Evolutionary conservation across 176 grass and related monocot species (phyloP), one percentile per base, ranked within the genome.

Genomic region (Calamus simplicifolius): DNA sequence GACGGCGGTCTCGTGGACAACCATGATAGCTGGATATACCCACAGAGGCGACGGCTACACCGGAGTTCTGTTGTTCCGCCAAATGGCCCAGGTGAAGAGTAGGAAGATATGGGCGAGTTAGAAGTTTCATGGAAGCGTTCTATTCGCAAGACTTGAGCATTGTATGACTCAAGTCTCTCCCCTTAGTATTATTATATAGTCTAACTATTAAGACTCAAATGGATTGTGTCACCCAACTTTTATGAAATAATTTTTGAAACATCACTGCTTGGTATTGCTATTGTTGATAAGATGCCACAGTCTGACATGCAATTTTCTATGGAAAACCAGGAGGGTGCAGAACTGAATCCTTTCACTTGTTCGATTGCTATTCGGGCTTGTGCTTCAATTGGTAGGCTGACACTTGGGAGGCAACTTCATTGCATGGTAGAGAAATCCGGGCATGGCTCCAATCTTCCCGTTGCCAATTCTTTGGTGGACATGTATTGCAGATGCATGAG

Each of bases 381-480:
- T 67, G 28, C 53, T 64, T 81, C 35, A 19, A 26, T 64, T 26
- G 62, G 26, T 17, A 56, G 69, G 16, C 52, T 78, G 71, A 58
- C 5, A 67, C 49, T 69, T 15, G 81, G 86, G 52, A 56, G 62
- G 19, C 81, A 78, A 55, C 67, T 89, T 57, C 86, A 89, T 68
- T 49, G 35, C 38, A 38, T 75, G 14, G 73, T 53, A 18, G 23
- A 72, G 57, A 85, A 69, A 63, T 69, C 69, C 27, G 74, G 73
- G 51, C 31, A 81, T n/a, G n/a, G 19, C 50, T 25, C 23, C 3
- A 89, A 77, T 54, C 61, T 81, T 69, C 70, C 28, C 2, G 70
- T 78, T 52, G 49, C 71, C 29, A 89, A 89, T 75, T 80, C 86
- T 50, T 64, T 81, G 61, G 30, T 89, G 4, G 16, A 84, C 64